These are phyloP conservation scores for Chalciporus sphaerocephalus DNA, from an alignment of 768 basidiomycete species.

Conservation along the genomic window DNA sequence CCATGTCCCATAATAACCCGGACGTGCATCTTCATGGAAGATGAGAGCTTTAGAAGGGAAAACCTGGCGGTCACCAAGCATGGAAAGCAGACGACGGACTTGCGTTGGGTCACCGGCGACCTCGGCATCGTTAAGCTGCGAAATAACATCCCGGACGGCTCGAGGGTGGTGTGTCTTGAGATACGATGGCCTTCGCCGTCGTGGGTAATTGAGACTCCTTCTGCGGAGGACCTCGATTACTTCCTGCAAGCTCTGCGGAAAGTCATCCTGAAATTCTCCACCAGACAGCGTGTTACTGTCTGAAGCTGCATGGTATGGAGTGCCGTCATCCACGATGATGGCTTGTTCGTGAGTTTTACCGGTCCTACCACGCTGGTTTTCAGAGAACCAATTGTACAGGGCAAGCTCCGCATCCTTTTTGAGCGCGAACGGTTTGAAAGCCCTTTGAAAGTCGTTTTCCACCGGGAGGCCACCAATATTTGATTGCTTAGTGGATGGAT, in stretches of 20 bases:
- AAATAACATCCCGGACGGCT: constrained; percentile 50
- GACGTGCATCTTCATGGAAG: constrained; percentile 79
- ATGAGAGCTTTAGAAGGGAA: constrained; percentile 80
- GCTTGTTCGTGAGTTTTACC: constrained; percentile 38
- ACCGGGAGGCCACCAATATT: constrained; percentile 32
- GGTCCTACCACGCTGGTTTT: constrained; percentile 21
- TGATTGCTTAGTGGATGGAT: constrained; percentile 23
- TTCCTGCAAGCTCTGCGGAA: constrained; percentile 11
- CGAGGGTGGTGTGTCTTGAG: constrained; percentile 30
- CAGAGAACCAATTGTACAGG: constrained; percentile 65
- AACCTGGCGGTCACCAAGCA: constrained; percentile 55
- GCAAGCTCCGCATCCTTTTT: constrained; percentile 74
- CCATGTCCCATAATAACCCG: constrained; percentile 95
- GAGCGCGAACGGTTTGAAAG: constrained; percentile 74
- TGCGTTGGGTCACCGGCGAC: constrained; percentile 64
- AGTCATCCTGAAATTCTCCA: neutral
- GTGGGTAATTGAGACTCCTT: constrained; percentile 19
- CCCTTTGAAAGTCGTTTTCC: constrained; percentile 63
- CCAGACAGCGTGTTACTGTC: constrained; percentile 7
- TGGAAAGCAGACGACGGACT: constrained; percentile 59
- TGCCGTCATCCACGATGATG: constrained; percentile 55
- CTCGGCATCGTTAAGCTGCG: constrained; percentile 72
- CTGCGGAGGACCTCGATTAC: constrained; percentile 32
- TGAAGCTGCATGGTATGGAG: constrained; percentile 9
- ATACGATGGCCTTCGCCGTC: constrained; percentile 14